A percentile compares a stretch with the other conserved stretches of the same genome.
phyloP scores from a whole-genome alignment of 805 yeast species.

The Cyberlindnera mrakii region DNA sequence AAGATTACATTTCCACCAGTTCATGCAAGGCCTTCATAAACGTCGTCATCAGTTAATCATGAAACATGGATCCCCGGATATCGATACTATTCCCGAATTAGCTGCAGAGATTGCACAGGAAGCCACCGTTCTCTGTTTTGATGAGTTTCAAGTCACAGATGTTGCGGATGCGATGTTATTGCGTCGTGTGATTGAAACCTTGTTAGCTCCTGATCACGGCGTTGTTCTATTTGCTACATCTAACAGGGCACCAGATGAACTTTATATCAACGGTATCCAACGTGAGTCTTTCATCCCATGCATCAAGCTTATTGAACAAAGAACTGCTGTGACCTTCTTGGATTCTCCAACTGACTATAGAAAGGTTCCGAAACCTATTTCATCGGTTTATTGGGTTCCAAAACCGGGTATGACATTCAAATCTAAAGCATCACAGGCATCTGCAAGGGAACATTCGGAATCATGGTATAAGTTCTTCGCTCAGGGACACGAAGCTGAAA shows the following conservation, averaged over 20 bases:
- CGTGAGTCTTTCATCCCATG: conserved; percentile 90
- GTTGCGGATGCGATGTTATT: conserved; percentile 98
- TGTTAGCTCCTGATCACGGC: conserved; percentile 73
- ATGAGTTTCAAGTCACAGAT: conserved; percentile 96
- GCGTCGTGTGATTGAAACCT: conserved; percentile 61
- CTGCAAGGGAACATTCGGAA: conserved; percentile 56
- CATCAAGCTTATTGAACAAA: conserved; percentile 67
- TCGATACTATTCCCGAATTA: conserved; percentile 77
- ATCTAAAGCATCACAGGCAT: conserved; percentile 42
- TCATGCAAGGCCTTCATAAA: conserved; percentile 91
- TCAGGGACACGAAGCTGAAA: conserved; percentile 43
- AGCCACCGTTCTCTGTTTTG: conserved; percentile 83
- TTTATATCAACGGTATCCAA: conserved; percentile 92
- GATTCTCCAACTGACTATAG: conserved; percentile 94
- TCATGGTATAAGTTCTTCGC: conserved; percentile 79
- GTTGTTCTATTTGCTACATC: conserved; percentile 89
- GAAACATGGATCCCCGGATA: conserved; percentile 56
- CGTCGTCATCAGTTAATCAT: conserved; percentile 69
- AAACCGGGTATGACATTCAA: conserved; percentile 51
- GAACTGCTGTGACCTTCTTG: conserved; percentile 70
- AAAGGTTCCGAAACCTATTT: conserved; percentile 75
- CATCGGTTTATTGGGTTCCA: conserved; percentile 75
- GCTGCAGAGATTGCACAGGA: conserved; percentile 78
- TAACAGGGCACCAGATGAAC: conserved; percentile 89
- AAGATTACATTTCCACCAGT: conserved; percentile 91